Base-by-base conservation (phyloP, 768 basidiomycete species). In the Rhodotorula babjevae region DNA sequence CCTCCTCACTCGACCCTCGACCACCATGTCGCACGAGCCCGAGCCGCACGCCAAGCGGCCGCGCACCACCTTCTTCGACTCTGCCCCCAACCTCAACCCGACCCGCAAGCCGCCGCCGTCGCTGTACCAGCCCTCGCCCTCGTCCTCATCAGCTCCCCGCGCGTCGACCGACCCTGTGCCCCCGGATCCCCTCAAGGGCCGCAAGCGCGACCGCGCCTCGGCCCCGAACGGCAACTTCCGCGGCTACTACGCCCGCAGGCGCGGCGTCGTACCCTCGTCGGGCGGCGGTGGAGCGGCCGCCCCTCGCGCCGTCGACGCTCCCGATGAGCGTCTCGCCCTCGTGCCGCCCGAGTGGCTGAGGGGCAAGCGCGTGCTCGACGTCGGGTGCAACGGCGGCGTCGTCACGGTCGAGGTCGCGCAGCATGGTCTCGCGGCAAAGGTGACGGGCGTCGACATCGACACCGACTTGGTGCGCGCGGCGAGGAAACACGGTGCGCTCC, bases 401-500 rank as follows among this genome's bases (percentile, higher is more conserved):
- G 87, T 94, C 49, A 89, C 90, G 2, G 89, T 89, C 78, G 90
- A 93, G 79, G 87, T 93, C n/a, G 92, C 92, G 89, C 73, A 61
- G 55, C 80, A 81, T 1, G 84, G 84, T 80, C 85, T 85, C 3
- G 88, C 90, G 11, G 79, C 77, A n/a, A 85, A 84, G 71, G 89
- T 93, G 16, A 82, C 89, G 23, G 92, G 92, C 1, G 90, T 95
- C 1, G 92, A 95, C 79, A 90, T 95, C 58, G 93, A 93, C 78
- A 85, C 87, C 52, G 84, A 84, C 16, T 84, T 94, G 61, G 83
- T 92, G n/a, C 84, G 87, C 46, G 84, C 83, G 8, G 92, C 92
- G 14, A 91, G 90, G 90, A 85, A 87, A 67, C 84, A 88, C 62
- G 82, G 64, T 84, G 88, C 61, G 82, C 31, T 23, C 15, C 63